Percentiles rank a stretch among this genome's conserved stretches.
These are phyloP conservation scores for Mollisiaceae sp. DNA, from an alignment of 2,329 filamentous ascomycete species.

Conservation along the genomic window DNA sequence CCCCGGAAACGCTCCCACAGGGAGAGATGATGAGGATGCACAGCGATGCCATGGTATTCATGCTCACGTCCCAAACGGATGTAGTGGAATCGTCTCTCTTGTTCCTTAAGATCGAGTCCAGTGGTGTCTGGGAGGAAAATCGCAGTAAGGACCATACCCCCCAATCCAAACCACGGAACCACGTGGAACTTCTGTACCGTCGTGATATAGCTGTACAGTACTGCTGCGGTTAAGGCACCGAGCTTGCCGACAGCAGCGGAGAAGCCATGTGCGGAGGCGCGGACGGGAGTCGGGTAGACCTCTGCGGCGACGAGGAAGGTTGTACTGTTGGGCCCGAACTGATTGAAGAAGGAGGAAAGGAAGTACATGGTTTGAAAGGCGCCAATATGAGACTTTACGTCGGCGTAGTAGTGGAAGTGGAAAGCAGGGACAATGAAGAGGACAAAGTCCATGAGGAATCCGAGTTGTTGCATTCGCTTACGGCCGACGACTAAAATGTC, in stretches of 20 bases:
- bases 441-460: slow-evolving; percentile 91
- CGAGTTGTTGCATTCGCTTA: slow-evolving; percentile 94
- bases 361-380: slow-evolving; percentile 98
- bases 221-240: slow-evolving; percentile 83
- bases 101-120: slow-evolving; percentile 94
- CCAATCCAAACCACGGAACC: slow-evolving; percentile 93
- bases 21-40: slow-evolving; percentile 87
- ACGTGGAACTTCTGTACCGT: slow-evolving; percentile 86
- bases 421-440: slow-evolving; percentile 93
- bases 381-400: slow-evolving; percentile 67
- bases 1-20: slow-evolving; percentile 85
- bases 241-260: slow-evolving; percentile 90
- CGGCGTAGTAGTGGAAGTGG: slow-evolving; percentile 82
- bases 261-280: slow-evolving; percentile 92
- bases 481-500: slow-evolving; percentile 71
- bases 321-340: slow-evolving; percentile 91
- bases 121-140: slow-evolving; percentile 96
- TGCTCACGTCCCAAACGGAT: slow-evolving; percentile 77
- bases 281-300: slow-evolving; percentile 91
- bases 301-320: slow-evolving; percentile 96
- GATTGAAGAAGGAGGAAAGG: slow-evolving; percentile 97
- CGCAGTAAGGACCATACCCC: slow-evolving; percentile 80
- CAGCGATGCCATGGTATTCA: slow-evolving; percentile 92
- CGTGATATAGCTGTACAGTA: slow-evolving; percentile 95
- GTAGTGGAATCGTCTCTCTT: slow-evolving; percentile 91